These are phyloP conservation scores for Bipolaris cookei DNA, from an alignment of 2,329 filamentous ascomycete genomes.

Conservation along the genomic window DNA sequence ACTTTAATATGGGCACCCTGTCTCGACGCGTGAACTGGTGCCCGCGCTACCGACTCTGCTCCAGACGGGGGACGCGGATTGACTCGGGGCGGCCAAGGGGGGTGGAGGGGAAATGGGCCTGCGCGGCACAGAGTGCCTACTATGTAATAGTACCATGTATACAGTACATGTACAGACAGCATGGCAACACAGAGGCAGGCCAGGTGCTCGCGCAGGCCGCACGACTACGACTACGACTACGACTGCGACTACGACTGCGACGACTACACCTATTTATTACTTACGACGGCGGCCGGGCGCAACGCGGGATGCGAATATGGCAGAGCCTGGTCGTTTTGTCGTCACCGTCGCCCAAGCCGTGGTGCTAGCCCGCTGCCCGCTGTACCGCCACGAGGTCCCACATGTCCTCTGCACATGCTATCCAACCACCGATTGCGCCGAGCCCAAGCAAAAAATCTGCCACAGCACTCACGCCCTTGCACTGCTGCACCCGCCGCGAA, in stretches of 20 bases:
- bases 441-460: conserved; percentile 21
- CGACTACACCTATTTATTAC: not conserved
- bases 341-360: conserved; percentile 30
- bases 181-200: too few species aligned
- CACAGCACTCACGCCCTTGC: conserved; percentile 7
- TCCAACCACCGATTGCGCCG: conserved; percentile 34
- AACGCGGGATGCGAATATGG: conserved; percentile 17
- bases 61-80: conserved; percentile 8
- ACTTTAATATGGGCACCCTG: conserved; percentile 40
- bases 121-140: not conserved
- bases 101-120: not conserved
- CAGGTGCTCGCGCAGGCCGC: too few species aligned
- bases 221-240: not conserved
- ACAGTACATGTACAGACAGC: not conserved
- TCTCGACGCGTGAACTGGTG: conserved; percentile 31
- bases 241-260: too few species aligned
- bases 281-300: too few species aligned
- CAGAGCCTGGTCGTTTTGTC: conserved; percentile 10
- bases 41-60: conserved; percentile 20
- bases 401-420: conserved; percentile 21
- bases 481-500: not conserved
- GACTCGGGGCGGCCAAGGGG: conserved; percentile 3
- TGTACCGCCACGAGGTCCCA: conserved; percentile 38
- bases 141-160: not conserved
- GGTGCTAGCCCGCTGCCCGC: conserved; percentile 26